Conservation (phyloP, 169 alveolate genomes). For the Theileria parva region DNA sequence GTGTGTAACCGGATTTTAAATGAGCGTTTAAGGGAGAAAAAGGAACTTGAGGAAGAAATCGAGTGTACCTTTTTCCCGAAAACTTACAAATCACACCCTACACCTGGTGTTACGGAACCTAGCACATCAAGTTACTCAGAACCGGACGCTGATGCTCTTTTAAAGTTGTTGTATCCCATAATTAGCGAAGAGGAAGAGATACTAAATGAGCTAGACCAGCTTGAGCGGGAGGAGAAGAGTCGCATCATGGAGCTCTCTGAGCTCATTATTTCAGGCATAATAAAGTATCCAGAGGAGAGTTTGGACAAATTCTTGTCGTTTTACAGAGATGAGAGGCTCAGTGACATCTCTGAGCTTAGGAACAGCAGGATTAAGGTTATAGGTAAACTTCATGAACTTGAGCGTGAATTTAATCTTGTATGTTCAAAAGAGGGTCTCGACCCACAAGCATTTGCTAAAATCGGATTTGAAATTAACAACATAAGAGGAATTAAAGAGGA, state of each 20-base stretch:
- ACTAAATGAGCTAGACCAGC: constrained; percentile 30
- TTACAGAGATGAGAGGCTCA: constrained; percentile 65
- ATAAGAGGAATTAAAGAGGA: constrained; percentile 58
- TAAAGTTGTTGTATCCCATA: constrained; percentile 34
- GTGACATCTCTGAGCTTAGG: constrained; percentile 38
- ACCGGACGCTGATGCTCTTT: constrained; percentile 26
- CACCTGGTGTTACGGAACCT: not conserved
- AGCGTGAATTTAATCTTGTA: constrained; percentile 49
- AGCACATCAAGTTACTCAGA: constrained; percentile 10
- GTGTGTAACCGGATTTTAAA: constrained; percentile 38
- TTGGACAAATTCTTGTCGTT: constrained; percentile 23
- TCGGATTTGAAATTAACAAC: constrained; percentile 45
- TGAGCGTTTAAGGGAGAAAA: constrained; percentile 44
- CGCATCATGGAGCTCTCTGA: constrained; percentile 10
- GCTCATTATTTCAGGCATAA: constrained; percentile 14
- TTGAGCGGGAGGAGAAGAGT: constrained; percentile 42
- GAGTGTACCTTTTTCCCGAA: constrained; percentile 65
- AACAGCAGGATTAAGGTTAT: constrained; percentile 44
- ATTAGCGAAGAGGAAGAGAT: constrained; percentile 42
- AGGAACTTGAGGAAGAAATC: constrained; percentile 58
- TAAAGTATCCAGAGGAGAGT: constrained; percentile 16
- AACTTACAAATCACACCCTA: constrained; percentile 3
- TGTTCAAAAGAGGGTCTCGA: constrained; percentile 40
- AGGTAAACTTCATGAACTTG: constrained; percentile 60
- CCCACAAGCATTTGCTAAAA: constrained; percentile 26